Base-by-base conservation (phyloP, 2,329 filamentous ascomycete genomes). In the Aspergillus ochraceoroseus region DNA sequence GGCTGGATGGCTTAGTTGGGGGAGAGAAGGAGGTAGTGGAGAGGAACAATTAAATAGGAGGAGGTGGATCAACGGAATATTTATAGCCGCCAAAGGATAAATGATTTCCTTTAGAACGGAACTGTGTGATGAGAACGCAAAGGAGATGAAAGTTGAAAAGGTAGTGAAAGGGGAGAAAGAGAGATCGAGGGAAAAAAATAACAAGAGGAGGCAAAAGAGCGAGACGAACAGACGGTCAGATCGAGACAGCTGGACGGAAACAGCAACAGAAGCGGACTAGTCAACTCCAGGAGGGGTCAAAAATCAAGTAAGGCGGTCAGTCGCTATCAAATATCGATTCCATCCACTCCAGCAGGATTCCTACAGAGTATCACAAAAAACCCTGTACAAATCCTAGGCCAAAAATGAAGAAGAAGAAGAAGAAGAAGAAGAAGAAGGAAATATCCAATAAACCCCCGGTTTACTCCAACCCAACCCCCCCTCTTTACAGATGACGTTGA, bases 1-100 rank as follows among this genome's bases (percentile, higher is more conserved):
- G n/a, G 30, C 27, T 19, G 43, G 43, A 33, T 32, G 43, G 40
- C 34, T 41, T 48, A 45, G 44, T 48, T 42, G 53, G 46, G 51
- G 37, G 49, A 43, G 49, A 41, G 47, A 36, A 41, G 33, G 38
- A 38, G 38, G 45, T 41, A 50, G 49, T 40, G 45, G 47, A 41
- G 43, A 50, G 41, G 42, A 41, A 32, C 31, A 36, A 31, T 42
- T 38, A 38, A 42, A 23, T 25, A 12, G 32, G 19, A 12, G 15
- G 39, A 13, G 33, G 30, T 20, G 26, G 27, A 41, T 9, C 7
- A 27, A n/a, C n/a, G n/a, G n/a, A n/a, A n/a, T n/a, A 13, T 20
- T 33, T 20, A 28, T 38, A 34, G 38, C 19, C 31, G 33, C 34
- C 32, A 26, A 27, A 18, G 32, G 35, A 40, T 22, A 23, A n/a